Evolutionary conservation across 768 basidiomycete species (phyloP).

Genomic region (Termitomyces sp.): DNA sequence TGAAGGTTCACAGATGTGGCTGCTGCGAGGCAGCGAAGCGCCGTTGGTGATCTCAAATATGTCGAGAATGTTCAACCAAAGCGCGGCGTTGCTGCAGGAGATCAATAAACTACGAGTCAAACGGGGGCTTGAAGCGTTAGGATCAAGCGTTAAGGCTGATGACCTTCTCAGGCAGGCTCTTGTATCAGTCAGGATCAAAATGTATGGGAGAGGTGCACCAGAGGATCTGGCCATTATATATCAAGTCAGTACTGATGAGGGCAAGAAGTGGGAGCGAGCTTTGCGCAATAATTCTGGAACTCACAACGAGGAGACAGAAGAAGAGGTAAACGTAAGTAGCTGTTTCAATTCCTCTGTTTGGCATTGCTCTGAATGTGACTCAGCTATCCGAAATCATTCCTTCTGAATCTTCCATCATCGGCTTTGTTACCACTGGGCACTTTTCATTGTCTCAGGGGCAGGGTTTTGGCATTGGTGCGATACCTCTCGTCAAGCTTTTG

Average conservation of each 20-base stretch:
- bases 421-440: conserved; percentile 81
- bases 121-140: conserved; percentile 39
- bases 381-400: conserved; percentile 44
- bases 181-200: conserved; percentile 57
- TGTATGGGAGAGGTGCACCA: conserved; percentile 65
- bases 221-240: conserved; percentile 75
- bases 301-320: conserved; percentile 19
- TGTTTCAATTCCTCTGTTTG: not conserved
- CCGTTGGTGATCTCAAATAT: conserved; percentile 37
- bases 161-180: conserved; percentile 56
- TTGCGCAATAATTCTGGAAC: conserved; percentile 12
- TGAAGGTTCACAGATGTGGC: conserved; percentile 46
- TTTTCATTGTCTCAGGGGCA: conserved; percentile 74
- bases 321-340: conserved; percentile 21
- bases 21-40: conserved; percentile 56
- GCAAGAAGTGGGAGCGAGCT: conserved; percentile 38
- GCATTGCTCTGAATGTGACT: not conserved
- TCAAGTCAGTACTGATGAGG: conserved; percentile 48
- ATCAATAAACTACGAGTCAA: conserved; percentile 58
- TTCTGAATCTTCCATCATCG: conserved; percentile 48
- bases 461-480: conserved; percentile 72
- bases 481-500: conserved; percentile 51
- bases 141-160: conserved; percentile 24
- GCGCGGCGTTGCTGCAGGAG: conserved; percentile 40
- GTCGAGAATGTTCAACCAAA: conserved; percentile 32